phyloP scores from a whole-genome alignment of 1,284 basidiomycete species.

The Rhizoctonia solani region DNA sequence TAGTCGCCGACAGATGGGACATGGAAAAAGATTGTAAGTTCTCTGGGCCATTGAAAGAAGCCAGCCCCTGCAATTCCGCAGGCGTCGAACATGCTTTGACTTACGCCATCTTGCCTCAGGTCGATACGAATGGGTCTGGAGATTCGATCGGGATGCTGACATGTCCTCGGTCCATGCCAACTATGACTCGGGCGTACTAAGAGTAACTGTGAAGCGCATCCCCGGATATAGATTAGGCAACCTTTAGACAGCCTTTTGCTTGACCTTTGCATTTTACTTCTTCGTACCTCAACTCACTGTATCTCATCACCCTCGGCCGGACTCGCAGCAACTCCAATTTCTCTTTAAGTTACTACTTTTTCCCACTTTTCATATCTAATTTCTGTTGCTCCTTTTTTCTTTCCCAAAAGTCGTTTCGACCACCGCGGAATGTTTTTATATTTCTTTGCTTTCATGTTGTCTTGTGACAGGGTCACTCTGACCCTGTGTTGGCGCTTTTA shows the following conservation, averaged over 20 bases:
- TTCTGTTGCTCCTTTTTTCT: neutral
- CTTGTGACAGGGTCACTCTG: neutral
- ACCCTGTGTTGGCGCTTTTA: neutral
- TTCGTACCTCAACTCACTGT: conserved; percentile 20
- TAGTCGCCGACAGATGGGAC: conserved; percentile 44
- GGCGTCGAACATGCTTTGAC: neutral
- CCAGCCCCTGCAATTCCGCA: neutral
- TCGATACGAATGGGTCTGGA: conserved; percentile 44
- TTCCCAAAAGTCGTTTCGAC: conserved; percentile 8
- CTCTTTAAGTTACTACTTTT: neutral
- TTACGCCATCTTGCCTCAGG: conserved; percentile 36
- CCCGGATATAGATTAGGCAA: conserved; percentile 27
- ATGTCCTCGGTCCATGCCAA: conserved; percentile 42
- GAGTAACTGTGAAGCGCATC: conserved; percentile 42
- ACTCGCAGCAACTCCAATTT: neutral
- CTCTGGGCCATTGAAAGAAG: no score
- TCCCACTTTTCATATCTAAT: conserved; percentile 16
- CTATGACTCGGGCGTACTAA: conserved; percentile 41
- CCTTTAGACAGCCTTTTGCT: neutral
- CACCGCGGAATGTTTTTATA: conserved; percentile 28
- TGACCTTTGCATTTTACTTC: neutral
- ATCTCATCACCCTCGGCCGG: conserved; percentile 15
- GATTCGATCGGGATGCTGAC: conserved; percentile 43
- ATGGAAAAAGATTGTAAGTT: conserved; percentile 43
- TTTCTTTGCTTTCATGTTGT: neutral